Evolutionary conservation across 495 filamentous ascomycete species (phyloP).

Genomic region (Halenospora varia): DNA sequence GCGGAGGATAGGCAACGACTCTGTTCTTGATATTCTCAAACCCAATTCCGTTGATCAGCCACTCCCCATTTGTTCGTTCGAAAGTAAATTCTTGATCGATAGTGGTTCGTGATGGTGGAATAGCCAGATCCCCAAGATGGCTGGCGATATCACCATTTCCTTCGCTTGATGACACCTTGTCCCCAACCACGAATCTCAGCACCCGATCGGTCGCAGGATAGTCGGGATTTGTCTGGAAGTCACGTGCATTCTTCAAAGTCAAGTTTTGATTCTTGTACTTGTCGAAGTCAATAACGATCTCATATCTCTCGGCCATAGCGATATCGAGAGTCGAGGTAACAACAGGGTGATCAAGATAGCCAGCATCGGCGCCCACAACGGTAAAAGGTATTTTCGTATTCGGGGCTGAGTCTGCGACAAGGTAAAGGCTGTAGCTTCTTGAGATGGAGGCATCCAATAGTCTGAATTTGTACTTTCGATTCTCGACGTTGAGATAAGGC

Average conservation of each 20-base stretch:
- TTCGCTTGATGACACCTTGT: neutral
- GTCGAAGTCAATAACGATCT: conserved; percentile 50
- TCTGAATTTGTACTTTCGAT: conserved; percentile 53
- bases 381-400: conserved; percentile 35
- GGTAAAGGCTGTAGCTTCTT: conserved; percentile 43
- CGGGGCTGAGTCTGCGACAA: conserved; percentile 28
- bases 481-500: conserved; percentile 51
- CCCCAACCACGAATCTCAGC: conserved; percentile 42
- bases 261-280: conserved; percentile 43
- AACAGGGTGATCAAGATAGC: conserved; percentile 37
- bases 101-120: neutral
- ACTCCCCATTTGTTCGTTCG: conserved; percentile 33
- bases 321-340: conserved; percentile 34
- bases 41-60: conserved; percentile 48
- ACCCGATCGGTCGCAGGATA: conserved; percentile 46
- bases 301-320: conserved; percentile 52
- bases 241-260: conserved; percentile 36
- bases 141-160: neutral
- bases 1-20: conserved; percentile 42
- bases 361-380: conserved; percentile 49
- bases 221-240: conserved; percentile 25
- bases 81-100: conserved; percentile 26
- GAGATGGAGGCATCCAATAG: conserved; percentile 46
- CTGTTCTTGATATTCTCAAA: conserved; percentile 47
- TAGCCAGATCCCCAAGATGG: neutral